Conservation (phyloP, 2,329 filamentous ascomycete species). For the Cordyceps pruinosa region DNA sequence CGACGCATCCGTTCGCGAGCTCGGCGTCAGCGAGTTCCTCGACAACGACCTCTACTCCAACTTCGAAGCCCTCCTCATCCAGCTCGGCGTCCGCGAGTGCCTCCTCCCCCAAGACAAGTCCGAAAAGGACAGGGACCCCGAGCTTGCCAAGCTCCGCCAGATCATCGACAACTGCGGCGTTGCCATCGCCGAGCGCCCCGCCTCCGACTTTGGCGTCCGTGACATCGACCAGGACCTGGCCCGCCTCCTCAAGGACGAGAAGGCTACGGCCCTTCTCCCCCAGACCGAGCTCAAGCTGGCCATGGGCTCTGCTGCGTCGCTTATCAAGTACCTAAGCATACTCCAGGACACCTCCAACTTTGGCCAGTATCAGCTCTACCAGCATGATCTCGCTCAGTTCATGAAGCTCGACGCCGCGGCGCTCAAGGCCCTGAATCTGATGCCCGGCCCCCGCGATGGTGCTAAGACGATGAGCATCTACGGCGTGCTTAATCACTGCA, state of each 20-base stretch:
- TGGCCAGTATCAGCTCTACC: slow-evolving; percentile 93
- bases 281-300: slow-evolving; percentile 91
- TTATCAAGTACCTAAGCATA: slow-evolving; percentile 90
- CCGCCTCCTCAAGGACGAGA: slow-evolving; percentile 79
- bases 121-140: slow-evolving; percentile 81
- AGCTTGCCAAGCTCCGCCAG: slow-evolving; percentile 76
- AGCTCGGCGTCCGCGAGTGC: slow-evolving; percentile 91
- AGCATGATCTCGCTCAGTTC: slow-evolving; percentile 92
- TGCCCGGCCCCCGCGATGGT: slow-evolving; percentile 91
- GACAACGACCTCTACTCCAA: slow-evolving; percentile 98
- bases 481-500: slow-evolving; percentile 93
- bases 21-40: slow-evolving; percentile 96
- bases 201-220: slow-evolving; percentile 72
- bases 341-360: slow-evolving; percentile 92
- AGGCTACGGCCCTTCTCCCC: slow-evolving; percentile 66
- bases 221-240: slow-evolving; percentile 96
- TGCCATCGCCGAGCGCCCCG: slow-evolving; percentile 73
- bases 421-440: slow-evolving; percentile 87
- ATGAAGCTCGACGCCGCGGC: slow-evolving; percentile 98
- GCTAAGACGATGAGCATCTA: slow-evolving; percentile 97
- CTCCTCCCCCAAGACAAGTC: slow-evolving; percentile 71
- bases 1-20: slow-evolving; percentile 89
- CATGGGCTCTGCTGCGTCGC: slow-evolving; percentile 86
- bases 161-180: slow-evolving; percentile 92
- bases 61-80: slow-evolving; percentile 92